Evolutionary conservation across 169 alveolate species (phyloP), one percentile per base, ranked within the genome.

Genomic region (Cardiosporidium cionae): DNA sequence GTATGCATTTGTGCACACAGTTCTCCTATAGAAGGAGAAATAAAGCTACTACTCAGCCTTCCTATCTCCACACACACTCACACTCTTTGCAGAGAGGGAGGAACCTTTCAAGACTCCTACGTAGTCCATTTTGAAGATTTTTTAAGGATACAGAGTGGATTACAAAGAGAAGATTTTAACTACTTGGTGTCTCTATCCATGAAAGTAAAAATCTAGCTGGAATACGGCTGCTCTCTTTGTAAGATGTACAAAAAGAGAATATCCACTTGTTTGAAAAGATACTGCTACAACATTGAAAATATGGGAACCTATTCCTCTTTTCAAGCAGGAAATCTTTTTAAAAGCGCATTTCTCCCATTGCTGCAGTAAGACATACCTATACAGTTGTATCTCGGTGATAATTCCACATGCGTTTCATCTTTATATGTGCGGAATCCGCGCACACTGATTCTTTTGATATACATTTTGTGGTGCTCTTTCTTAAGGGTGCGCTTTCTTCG

Each of bases 361-460:
- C 16, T n/a, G n/a, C 58, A 44, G 27, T 16, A 16, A 16, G 58
- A n/a, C 58, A 44, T 52, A 74, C 81, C 73, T 7, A 74, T 32
- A 37, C 81, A 74, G 67, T 54, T 74, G 16, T 62, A 74, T 9
- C 81, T 53, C 25, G 75, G 74, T 28, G 74, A 65, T 29, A 74
- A 74, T 25, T 27, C 23, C 22, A 74, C 58, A 32, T 64, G 33
- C n/a, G 81, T 74, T 54, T 34, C 74, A 4, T 29, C 34, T 35
- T 58, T 53, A 65, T 74, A 74, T 3, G 81, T 74, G 2, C 54
- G 37, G 44, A 74, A 74, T 29, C 81, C 81, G 7, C 34, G 66
- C 9, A 74, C 25, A 1, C 73, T 74, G 6, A 74, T 29, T 3
- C 52, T 52, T 32, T 65, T 74, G 29, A 74, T 64, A 44, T 74